Evolutionary conservation across 228 moss, liverwort and hornwort genomes (phyloP).

Genomic region (Sphagnum fallax): DNA sequence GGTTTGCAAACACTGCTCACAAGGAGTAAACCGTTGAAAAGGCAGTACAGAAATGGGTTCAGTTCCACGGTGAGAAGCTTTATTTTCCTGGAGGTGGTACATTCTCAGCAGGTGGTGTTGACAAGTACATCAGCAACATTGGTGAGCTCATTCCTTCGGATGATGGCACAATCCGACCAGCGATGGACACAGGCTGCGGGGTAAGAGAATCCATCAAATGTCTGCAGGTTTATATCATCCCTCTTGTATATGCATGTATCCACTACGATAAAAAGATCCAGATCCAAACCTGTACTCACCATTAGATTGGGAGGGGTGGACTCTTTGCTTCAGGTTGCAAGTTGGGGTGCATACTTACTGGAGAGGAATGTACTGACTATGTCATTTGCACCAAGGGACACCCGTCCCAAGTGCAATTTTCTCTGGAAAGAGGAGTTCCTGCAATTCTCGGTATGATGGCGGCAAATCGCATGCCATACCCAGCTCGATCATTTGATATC

Average conservation of each 20-base stretch:
- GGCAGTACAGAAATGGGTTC: slow-evolving; percentile 49
- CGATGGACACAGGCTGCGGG: slow-evolving; percentile 50
- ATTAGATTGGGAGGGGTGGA: no score
- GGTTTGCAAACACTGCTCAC: slow-evolving; percentile 42
- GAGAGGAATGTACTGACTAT: slow-evolving; percentile 74
- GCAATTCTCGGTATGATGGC: slow-evolving; percentile 91
- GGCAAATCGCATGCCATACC: slow-evolving; percentile 84
- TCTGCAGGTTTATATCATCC: no score
- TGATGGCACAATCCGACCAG: slow-evolving; percentile 40
- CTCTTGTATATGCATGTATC: no score
- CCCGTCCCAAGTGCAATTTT: slow-evolving; percentile 95
- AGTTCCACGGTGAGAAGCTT: slow-evolving; percentile 36
- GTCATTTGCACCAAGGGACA: slow-evolving; percentile 95
- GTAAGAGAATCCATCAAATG: slow-evolving; percentile 4
- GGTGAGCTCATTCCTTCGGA: slow-evolving; percentile 32
- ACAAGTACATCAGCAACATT: slow-evolving; percentile 37
- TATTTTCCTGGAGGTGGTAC: slow-evolving; percentile 50
- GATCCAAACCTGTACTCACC: no score
- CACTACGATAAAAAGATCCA: no score
- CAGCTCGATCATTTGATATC: slow-evolving; percentile 92
- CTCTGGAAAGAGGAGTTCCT: slow-evolving; percentile 91
- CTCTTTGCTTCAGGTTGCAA: slow-evolving; percentile 63
- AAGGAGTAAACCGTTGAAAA: slow-evolving; percentile 42
- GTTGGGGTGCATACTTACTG: slow-evolving; percentile 88
- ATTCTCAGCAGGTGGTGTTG: slow-evolving; percentile 57